Conservation (phyloP, 768 basidiomycete species). For the Trametes gibbosa region DNA sequence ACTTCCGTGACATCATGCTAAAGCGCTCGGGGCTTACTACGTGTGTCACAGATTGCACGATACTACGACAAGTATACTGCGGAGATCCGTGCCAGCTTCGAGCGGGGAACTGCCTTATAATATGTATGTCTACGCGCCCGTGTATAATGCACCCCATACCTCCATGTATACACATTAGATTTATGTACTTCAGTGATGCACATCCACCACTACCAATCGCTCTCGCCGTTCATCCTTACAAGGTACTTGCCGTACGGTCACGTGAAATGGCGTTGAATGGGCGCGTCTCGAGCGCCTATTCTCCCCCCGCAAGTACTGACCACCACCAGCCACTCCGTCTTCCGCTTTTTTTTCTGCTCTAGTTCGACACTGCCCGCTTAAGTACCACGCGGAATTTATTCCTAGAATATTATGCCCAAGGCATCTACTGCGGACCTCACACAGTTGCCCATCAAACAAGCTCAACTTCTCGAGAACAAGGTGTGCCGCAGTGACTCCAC, state of each 20-base stretch:
- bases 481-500: not conserved
- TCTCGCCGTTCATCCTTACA: not conserved
- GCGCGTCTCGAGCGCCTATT: constrained; percentile 5
- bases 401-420: not conserved
- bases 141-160: constrained; percentile 1
- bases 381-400: not conserved
- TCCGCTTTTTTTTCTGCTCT: not conserved
- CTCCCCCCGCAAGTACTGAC: not conserved
- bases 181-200: not conserved
- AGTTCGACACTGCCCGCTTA: not conserved
- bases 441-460: not conserved
- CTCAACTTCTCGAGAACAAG: constrained; percentile 19
- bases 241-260: not conserved
- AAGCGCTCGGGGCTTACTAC: not conserved
- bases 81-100: constrained; percentile 96
- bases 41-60: constrained; percentile 66
- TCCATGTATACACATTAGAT: constrained; percentile 4
- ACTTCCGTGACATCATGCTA: too few relatives aligned
- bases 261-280: constrained; percentile 10
- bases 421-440: not conserved
- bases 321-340: not conserved
- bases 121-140: not conserved
- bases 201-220: not conserved
- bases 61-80: constrained; percentile 97
- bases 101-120: constrained; percentile 90